Evolutionary conservation across 305 asterid species (phyloP), one percentile per base, ranked within the genome.

Genomic region (Solanum aculeatissimum): DNA sequence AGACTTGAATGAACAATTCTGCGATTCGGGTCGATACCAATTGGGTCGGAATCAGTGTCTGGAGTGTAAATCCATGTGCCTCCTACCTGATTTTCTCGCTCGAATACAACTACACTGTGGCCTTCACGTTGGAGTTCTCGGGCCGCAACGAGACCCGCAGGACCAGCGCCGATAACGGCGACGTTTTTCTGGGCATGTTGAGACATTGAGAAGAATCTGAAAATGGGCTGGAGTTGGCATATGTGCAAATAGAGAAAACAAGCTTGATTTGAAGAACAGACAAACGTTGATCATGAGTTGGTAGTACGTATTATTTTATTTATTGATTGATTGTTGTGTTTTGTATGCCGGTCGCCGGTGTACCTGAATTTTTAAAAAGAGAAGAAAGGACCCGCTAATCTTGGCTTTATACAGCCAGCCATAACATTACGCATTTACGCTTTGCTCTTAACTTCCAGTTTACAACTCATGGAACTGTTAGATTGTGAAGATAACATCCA

Each of bases 141-240:
- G 62, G 99, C 98, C 7, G 98, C 90, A 84, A 88, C 89, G 11
- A 96, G 92, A 15, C 97, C 99, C 42, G 96, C 95, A 12, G 97
- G 95, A 1, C 98, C 99, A 80, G 98, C 99, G 8, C 98, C 98
- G 85, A 94, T 92, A 77, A 94, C 98, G 87, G 98, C 99, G 82
- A 93, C 98, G 85, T 85, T 88, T 87, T 89, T 87, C 70, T 92
- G 84, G 53, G 88, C 40, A 23, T 80, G 49, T 21, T 89, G 74
- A 47, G 91, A 87, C 91, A 85, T 86, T 2, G 88, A 85, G 62
- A 86, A 86, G 55, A 68, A 32, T 74, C 16, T 88, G 89, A 55
- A 85, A 49, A 45, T 57, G 84, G 84, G 81, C 16, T 4, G 86
- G 27, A 51, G 89, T 84, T 89, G 85, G 82, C 89, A 88, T 88